phyloP scores from a whole-genome alignment of 2,329 filamentous ascomycete genomes.

The Cladosporium velox region DNA sequence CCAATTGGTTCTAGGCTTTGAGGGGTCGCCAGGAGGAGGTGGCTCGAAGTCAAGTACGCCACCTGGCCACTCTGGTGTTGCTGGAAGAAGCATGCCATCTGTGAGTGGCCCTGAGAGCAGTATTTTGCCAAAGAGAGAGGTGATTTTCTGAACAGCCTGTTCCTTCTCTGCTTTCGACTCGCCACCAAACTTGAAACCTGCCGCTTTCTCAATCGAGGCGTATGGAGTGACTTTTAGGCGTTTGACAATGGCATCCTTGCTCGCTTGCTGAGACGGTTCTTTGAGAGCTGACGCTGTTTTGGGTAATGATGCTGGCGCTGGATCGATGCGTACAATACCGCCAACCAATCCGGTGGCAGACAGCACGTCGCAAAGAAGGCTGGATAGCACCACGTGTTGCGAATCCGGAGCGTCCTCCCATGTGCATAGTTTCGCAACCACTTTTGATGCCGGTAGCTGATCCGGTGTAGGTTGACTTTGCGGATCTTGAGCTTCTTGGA shows the following conservation, averaged over 20 bases:
- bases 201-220: conserved; percentile 53
- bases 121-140: conserved; percentile 68
- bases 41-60: conserved; percentile 80
- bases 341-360: conserved; percentile 75
- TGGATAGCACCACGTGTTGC: conserved; percentile 77
- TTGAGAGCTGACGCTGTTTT: conserved; percentile 57
- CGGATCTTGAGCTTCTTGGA: conserved; percentile 71
- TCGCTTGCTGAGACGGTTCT: conserved; percentile 38
- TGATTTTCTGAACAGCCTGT: conserved; percentile 71
- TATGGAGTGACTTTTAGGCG: conserved; percentile 82
- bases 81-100: conserved; percentile 76
- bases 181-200: conserved; percentile 81
- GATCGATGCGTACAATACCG: conserved; percentile 82
- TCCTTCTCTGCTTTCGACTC: conserved; percentile 82
- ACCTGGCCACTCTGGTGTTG: conserved; percentile 73
- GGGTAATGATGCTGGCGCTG: conserved; percentile 71
- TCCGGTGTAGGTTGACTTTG: conserved; percentile 67
- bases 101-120: conserved; percentile 83
- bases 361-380: conserved; percentile 71
- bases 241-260: conserved; percentile 56
- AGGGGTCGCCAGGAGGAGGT: conserved; percentile 46
- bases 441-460: conserved; percentile 61
- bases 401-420: conserved; percentile 90
- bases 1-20: conserved; percentile 63
- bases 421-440: conserved; percentile 72